Evolutionary conservation across 768 basidiomycete species (phyloP).

Genomic region (Leucosporidium scottii): DNA sequence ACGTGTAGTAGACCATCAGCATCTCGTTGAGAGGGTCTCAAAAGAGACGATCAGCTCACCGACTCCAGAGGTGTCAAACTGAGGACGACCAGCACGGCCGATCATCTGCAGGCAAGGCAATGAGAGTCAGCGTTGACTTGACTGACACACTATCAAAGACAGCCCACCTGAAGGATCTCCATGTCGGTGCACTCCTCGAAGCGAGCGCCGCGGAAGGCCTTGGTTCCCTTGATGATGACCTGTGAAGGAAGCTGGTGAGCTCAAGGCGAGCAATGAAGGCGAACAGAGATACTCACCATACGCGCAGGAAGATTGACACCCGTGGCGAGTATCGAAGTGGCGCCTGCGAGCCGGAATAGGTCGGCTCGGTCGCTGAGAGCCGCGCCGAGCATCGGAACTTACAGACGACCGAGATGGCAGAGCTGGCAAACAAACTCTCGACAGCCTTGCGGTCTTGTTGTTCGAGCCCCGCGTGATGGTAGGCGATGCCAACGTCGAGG

Average conservation of each 20-base stretch:
- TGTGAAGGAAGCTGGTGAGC: background rate
- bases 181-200: conserved; percentile 82
- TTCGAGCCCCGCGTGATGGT: conserved; percentile 84
- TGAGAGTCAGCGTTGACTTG: background rate
- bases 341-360: conserved; percentile 1
- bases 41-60: conserved; percentile 43
- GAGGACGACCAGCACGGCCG: conserved; percentile 52
- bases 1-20: background rate
- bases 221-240: conserved; percentile 77
- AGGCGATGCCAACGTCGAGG: conserved; percentile 67
- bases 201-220: conserved; percentile 54
- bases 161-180: conserved; percentile 63
- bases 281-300: conserved; percentile 50
- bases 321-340: conserved; percentile 75
- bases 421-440: conserved; percentile 63
- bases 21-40: too few species aligned
- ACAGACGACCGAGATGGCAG: conserved; percentile 54
- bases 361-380: background rate
- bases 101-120: conserved; percentile 62
- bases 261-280: background rate
- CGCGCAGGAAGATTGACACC: conserved; percentile 95
- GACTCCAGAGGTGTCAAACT: conserved; percentile 68
- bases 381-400: conserved; percentile 37
- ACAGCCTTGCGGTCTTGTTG: conserved; percentile 63
- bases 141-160: background rate